phyloP scores from a whole-genome alignment of 2,329 filamentous ascomycete species.

The Calonectria pauciramosa region DNA sequence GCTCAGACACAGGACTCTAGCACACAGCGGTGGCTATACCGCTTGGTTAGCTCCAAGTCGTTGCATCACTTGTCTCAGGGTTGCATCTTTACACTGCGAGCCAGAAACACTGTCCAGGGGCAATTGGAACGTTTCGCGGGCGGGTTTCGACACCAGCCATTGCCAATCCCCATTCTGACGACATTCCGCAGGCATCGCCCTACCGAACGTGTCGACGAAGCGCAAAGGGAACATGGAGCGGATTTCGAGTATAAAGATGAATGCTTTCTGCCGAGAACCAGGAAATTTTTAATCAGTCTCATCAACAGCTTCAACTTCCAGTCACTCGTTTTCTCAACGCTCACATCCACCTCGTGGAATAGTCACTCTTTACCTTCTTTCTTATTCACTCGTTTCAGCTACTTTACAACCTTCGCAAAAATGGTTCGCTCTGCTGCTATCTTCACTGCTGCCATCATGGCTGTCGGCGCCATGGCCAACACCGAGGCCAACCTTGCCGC shows the following conservation, averaged over 20 bases:
- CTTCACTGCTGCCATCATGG: slow-evolving; percentile 6
- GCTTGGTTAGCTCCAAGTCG: not conserved
- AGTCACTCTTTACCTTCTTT: slow-evolving; percentile 1
- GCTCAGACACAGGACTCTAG: not conserved
- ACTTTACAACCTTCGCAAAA: not conserved
- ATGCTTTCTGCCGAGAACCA: not conserved
- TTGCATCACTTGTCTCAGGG: slow-evolving; percentile 3
- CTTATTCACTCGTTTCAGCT: slow-evolving; percentile 7
- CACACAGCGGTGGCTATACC: not conserved
- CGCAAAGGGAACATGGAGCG: not conserved
- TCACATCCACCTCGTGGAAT: slow-evolving; percentile 15
- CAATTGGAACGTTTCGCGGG: not conserved
- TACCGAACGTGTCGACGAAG: not conserved
- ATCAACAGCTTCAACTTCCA: not conserved
- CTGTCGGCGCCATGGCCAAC: slow-evolving; percentile 2
- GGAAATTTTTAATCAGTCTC: not conserved
- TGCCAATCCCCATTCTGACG: not conserved
- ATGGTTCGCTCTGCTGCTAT: slow-evolving; percentile 15
- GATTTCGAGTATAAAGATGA: not conserved
- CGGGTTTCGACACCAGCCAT: not conserved
- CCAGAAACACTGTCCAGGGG: not conserved
- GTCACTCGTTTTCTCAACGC: slow-evolving; percentile 12
- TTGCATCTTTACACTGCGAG: not conserved
- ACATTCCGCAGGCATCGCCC: slow-evolving; percentile 1
- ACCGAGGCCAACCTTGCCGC: not conserved